These are phyloP conservation scores for Microstegium vimineum DNA, from an alignment of 176 grass and related monocot genomes.

Conservation along the genomic window DNA sequence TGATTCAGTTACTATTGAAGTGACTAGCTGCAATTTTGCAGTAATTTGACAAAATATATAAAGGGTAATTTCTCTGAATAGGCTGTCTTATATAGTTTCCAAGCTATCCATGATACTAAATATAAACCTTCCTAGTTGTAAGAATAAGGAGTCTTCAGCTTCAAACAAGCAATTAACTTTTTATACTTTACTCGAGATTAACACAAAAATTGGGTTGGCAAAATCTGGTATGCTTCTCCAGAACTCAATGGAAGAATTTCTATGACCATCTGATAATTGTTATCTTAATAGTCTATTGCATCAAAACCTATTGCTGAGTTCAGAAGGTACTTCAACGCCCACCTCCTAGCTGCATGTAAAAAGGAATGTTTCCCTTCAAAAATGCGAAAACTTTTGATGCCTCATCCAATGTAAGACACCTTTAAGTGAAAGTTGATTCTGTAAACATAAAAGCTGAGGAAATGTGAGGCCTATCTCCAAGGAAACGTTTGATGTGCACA, in stretches of 20 bases:
- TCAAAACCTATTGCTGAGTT: background rate
- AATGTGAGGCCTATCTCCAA: slow-evolving; percentile 21
- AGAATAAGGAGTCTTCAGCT: background rate
- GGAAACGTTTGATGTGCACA: slow-evolving; percentile 33
- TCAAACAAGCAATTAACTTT: slow-evolving; percentile 6
- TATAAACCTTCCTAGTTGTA: slow-evolving; percentile 4
- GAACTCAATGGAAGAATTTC: background rate
- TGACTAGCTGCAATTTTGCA: background rate
- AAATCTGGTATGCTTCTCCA: background rate
- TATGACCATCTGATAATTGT: background rate
- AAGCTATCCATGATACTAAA: background rate
- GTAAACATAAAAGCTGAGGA: slow-evolving; percentile 21
- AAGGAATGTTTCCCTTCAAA: slow-evolving; percentile 30
- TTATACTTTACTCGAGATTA: background rate
- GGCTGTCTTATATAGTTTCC: background rate
- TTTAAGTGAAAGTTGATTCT: slow-evolving; percentile 28
- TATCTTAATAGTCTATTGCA: background rate
- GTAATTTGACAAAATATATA: background rate
- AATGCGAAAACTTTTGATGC: slow-evolving; percentile 3
- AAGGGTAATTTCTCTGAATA: background rate
- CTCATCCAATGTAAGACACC: slow-evolving; percentile 6
- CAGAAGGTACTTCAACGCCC: background rate
- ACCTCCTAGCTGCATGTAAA: background rate
- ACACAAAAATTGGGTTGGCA: background rate
- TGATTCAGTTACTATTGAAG: background rate